These are phyloP conservation scores for Metschnikowia colocasiae DNA, from an alignment of 805 yeast species.

Conservation along the genomic window DNA sequence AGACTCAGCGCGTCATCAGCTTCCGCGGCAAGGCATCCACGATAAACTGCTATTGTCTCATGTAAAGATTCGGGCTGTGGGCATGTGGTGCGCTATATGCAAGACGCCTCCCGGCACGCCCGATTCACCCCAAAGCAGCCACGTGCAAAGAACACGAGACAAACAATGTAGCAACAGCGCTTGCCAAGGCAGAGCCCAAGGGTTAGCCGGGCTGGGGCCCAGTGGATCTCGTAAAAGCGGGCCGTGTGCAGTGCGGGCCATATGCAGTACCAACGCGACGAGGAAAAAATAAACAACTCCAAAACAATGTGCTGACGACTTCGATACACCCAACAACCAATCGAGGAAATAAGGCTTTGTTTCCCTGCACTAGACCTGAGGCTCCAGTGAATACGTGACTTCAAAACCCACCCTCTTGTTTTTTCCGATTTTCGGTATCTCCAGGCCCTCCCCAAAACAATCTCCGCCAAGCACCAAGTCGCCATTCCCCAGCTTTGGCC, in stretches of 20 bases:
- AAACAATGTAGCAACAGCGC: no score
- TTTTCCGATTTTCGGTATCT: not conserved
- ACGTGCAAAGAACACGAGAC: not conserved
- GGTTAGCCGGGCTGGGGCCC: not conserved
- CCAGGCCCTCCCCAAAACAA: not conserved
- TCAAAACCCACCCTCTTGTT: not conserved
- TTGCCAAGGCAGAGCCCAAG: not conserved
- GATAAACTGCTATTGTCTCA: not conserved
- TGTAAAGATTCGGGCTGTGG: not conserved
- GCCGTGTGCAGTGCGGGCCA: not conserved
- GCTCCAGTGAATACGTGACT: not conserved
- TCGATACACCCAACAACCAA: not conserved
- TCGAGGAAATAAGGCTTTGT: not conserved
- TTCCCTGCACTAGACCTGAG: not conserved
- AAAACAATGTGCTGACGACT: conserved; percentile 3
- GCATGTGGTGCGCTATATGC: not conserved
- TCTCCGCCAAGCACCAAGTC: not conserved
- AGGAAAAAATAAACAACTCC: conserved; percentile 4
- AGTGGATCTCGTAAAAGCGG: not conserved
- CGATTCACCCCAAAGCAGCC: no score
- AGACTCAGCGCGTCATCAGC: not conserved
- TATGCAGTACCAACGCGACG: conserved; percentile 4
- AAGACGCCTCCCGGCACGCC: no score
- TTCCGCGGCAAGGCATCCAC: not conserved
- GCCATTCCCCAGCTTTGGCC: not conserved